Evolutionary conservation across 2,329 filamentous ascomycete genomes (phyloP), one percentile per base, ranked within the genome.

Genomic region (Aspergillus bombycis): DNA sequence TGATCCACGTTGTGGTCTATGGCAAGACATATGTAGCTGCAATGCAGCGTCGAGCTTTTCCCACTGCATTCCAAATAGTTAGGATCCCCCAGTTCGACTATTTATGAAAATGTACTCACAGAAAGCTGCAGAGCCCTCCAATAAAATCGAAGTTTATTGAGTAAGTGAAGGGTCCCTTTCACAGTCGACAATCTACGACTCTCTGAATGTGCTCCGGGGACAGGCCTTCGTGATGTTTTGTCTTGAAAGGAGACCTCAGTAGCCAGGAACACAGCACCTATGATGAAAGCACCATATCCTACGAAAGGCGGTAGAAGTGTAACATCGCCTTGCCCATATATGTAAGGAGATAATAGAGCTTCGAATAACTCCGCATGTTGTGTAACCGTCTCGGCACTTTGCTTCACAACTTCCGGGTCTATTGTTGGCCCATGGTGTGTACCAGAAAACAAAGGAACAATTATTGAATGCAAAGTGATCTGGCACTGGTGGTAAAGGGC

Each of bases 401-500:
- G 10, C 30, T 45, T 23, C 12, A 46, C 56, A 32, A 26, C 32
- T 8, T 30, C 16, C 2, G 46, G 26, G 23, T 58, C 56, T 48
- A 58, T 32, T 9, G 16, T 26, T 48, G 38, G 23, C 7, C 32
- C 56, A 48, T 8, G 19, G 16, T 26, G 19, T 8, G 30, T 34
- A 7, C 56, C 56, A 32, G 56, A 45, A 46, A 58, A 58, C 46
- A 58, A n/a, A 28, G 56, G 56, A 16, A 58, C 41, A 16, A 46
- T 16, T 28, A 58, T 58, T 30, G 43, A 58, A 26, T 58, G 56
- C 23, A 58, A 23, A 23, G 38, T 48, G 23, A 58, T 58, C 23
- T 58, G 56, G 30, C 56, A 46, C 12, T 58, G 56, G 10, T 58
- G 43, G 26, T 46, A 58, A 32, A 58, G 56, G 30, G 56, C 56